Percentiles rank a stretch among this genome's conserved stretches.
These are phyloP conservation scores for Ailanthus altissimus DNA, from an alignment of 345 rosid genomes.

Conservation along the genomic window DNA sequence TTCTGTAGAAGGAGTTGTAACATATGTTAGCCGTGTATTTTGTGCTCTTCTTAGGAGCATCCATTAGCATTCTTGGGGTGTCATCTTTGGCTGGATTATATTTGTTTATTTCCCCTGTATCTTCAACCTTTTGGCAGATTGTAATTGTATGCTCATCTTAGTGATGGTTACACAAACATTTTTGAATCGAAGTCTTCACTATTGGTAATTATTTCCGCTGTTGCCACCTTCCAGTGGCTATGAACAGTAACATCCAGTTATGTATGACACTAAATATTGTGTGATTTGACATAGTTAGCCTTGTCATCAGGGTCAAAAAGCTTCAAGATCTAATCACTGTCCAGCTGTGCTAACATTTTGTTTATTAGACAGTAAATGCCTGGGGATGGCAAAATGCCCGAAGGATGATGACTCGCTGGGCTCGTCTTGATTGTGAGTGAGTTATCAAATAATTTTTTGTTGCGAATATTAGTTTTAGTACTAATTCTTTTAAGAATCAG, in stretches of 20 bases:
- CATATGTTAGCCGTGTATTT: conserved; percentile 50
- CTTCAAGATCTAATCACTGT: no score
- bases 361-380: no score
- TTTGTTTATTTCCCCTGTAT: conserved; percentile 1
- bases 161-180: not conserved
- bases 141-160: not conserved
- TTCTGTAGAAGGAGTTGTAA: conserved; percentile 87
- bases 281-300: not conserved
- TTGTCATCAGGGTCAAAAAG: no score
- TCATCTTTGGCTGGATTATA: not conserved
- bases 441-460: no score
- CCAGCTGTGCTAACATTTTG: no score
- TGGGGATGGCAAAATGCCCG: no score
- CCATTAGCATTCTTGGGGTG: not conserved
- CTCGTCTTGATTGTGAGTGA: no score
- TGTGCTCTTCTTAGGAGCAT: not conserved
- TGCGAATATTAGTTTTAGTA: no score
- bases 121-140: not conserved
- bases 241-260: not conserved
- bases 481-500: no score
- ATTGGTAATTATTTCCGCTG: not conserved
- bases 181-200: not conserved
- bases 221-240: not conserved
- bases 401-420: no score
- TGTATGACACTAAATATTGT: not conserved